phyloP scores from a whole-genome alignment of 495 filamentous ascomycete species.

The Penicillium cinerascens region DNA sequence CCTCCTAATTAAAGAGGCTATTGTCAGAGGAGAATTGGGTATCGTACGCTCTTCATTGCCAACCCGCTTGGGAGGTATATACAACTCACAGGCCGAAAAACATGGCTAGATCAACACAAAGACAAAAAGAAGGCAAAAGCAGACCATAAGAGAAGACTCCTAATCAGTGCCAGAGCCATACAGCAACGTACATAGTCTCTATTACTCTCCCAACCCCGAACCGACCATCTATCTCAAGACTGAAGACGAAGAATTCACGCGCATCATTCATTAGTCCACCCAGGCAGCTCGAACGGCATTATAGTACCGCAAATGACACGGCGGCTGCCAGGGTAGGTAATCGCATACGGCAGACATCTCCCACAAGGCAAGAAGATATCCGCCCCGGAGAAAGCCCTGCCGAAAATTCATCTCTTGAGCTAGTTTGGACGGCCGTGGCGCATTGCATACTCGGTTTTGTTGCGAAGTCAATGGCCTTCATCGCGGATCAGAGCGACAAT shows the following conservation, averaged over 20 bases:
- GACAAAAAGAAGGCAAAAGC: slow-evolving; percentile 18
- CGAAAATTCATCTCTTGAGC: slow-evolving; percentile 5
- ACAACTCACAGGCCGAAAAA: slow-evolving; percentile 39
- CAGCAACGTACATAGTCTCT: slow-evolving; percentile 13
- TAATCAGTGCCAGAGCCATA: slow-evolving; percentile 6
- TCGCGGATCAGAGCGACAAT: slow-evolving; percentile 97
- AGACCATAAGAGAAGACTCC: slow-evolving; percentile 11
- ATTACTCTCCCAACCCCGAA: slow-evolving; percentile 11
- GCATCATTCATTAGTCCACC: slow-evolving; percentile 10
- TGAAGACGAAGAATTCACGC: slow-evolving; percentile 11
- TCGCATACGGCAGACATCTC: slow-evolving; percentile 3
- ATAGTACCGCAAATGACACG: slow-evolving; percentile 8
- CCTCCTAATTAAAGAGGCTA: not conserved
- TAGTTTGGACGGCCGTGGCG: slow-evolving; percentile 33
- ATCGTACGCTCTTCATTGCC: slow-evolving; percentile 45
- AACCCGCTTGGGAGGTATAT: slow-evolving; percentile 44
- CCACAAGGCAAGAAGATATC: not conserved
- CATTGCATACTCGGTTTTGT: slow-evolving; percentile 41
- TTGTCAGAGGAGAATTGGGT: slow-evolving; percentile 17
- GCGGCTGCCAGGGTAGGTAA: slow-evolving; percentile 1
- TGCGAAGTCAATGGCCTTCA: slow-evolving; percentile 70
- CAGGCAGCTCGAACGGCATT: slow-evolving; percentile 3
- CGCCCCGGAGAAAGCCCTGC: not conserved
- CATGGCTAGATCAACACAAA: slow-evolving; percentile 35
- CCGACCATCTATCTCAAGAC: slow-evolving; percentile 18